Percentiles rank a stretch among this genome's conserved stretches.
phyloP scores from a whole-genome alignment of 345 rosid genomes.

The Boechera retrofracta region DNA sequence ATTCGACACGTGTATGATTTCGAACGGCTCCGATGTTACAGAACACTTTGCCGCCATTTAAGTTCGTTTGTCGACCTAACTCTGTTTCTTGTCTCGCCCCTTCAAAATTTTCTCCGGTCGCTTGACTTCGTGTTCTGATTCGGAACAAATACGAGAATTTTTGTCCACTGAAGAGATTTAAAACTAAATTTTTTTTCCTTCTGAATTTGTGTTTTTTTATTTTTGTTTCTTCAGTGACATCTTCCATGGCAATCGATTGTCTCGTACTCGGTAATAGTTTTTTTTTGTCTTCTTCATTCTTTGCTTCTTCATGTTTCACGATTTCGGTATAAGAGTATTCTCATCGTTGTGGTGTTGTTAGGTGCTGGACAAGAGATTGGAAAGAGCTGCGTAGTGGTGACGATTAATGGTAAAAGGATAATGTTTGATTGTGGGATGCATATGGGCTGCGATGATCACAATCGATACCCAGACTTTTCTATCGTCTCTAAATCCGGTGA shows the following conservation, averaged over 20 bases:
- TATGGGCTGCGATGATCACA: slow-evolving; percentile 84
- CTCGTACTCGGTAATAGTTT: slow-evolving; percentile 66
- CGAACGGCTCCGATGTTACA: neutral
- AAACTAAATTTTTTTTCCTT: neutral
- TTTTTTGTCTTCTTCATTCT: neutral
- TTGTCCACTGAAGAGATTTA: neutral
- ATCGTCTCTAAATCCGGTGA: slow-evolving; percentile 60
- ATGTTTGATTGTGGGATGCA: slow-evolving; percentile 99
- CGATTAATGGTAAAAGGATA: slow-evolving; percentile 77
- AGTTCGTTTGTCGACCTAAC: slow-evolving; percentile 12
- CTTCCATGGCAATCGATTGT: slow-evolving; percentile 78
- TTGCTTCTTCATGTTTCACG: neutral
- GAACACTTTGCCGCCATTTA: slow-evolving; percentile 33
- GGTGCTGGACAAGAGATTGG: slow-evolving; percentile 99
- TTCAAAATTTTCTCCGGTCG: neutral
- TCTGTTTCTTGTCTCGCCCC: neutral
- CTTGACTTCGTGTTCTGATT: neutral
- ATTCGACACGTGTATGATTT: neutral
- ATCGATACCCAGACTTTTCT: slow-evolving; percentile 91
- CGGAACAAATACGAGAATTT: neutral
- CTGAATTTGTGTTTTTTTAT: too few relatives aligned
- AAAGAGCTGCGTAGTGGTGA: slow-evolving; percentile 93
- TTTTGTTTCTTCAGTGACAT: neutral
- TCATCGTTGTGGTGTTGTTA: slow-evolving; percentile 13
- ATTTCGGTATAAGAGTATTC: neutral